These are phyloP conservation scores for Pseudogymnoascus sp. DNA, from an alignment of 2,329 filamentous ascomycete genomes.

Conservation along the genomic window DNA sequence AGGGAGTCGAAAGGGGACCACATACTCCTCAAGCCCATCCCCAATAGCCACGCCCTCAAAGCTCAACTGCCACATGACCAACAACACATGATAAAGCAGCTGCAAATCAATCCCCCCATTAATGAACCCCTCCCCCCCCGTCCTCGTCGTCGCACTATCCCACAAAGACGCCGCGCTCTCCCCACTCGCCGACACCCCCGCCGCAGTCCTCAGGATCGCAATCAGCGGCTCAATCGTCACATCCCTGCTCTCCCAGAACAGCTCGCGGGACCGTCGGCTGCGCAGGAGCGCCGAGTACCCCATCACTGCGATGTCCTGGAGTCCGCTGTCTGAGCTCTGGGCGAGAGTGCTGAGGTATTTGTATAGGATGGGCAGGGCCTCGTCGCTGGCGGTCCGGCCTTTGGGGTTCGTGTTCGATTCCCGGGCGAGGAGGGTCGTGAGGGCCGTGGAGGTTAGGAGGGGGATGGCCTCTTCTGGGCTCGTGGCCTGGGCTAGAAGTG, in stretches of 20 bases:
- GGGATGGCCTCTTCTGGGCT: constrained; percentile 71
- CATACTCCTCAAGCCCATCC: constrained; percentile 77
- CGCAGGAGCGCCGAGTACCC: constrained; percentile 81
- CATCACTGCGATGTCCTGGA: constrained; percentile 93
- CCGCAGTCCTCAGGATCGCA: constrained; percentile 72
- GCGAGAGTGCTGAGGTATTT: constrained; percentile 77
- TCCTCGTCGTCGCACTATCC: constrained; percentile 45
- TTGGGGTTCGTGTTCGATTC: constrained; percentile 55
- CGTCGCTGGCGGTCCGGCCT: constrained; percentile 55
- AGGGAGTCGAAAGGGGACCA: constrained; percentile 11
- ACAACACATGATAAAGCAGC: constrained; percentile 83
- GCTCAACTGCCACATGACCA: constrained; percentile 93
- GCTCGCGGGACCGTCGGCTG: constrained; percentile 61
- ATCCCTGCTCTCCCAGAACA: constrained; percentile 86
- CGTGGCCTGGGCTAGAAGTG: constrained; percentile 72
- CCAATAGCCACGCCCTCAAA: constrained; percentile 74
- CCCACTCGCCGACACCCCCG: constrained; percentile 59
- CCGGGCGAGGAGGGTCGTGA: constrained; percentile 67
- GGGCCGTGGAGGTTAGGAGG: constrained; percentile 78
- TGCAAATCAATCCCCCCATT: constrained; percentile 86
- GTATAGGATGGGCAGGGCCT: constrained; percentile 74
- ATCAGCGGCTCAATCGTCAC: constrained; percentile 79
- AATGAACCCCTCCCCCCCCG: constrained; percentile 53
- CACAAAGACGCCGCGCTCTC: constrained; percentile 54
- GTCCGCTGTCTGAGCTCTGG: constrained; percentile 76